phyloP scores from a whole-genome alignment of 805 yeast species.

The Kuraishia piskuri region DNA sequence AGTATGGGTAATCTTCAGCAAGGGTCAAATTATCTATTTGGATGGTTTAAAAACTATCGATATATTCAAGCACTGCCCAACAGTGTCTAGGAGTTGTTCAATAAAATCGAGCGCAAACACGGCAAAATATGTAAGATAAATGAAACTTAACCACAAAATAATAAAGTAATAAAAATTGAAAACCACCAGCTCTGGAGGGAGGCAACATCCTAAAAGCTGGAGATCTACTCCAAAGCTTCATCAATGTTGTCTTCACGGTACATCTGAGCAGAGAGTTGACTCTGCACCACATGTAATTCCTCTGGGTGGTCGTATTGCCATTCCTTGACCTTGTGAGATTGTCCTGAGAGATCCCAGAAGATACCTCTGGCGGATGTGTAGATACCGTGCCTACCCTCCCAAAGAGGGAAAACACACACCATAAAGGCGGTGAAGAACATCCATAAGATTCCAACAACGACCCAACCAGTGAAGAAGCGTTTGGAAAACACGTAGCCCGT shows the following conservation, averaged over 20 bases:
- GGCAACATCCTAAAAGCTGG: too few species aligned
- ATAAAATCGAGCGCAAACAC: neutral
- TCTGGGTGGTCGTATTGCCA: slow-evolving; percentile 78
- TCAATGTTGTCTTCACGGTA: slow-evolving; percentile 17
- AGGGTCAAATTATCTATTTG: too few species aligned
- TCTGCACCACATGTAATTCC: slow-evolving; percentile 61
- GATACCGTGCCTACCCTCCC: slow-evolving; percentile 66
- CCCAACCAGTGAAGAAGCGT: slow-evolving; percentile 83
- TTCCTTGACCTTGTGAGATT: slow-evolving; percentile 56
- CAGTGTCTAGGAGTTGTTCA: neutral
- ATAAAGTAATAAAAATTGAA: neutral
- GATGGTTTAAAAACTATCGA: too few species aligned
- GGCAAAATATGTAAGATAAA: too few species aligned
- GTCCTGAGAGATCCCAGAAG: slow-evolving; percentile 81
- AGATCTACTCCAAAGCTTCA: slow-evolving; percentile 2
- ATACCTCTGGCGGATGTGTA: slow-evolving; percentile 63
- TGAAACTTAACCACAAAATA: neutral
- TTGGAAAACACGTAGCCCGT: slow-evolving; percentile 65
- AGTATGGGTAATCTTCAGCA: too few species aligned
- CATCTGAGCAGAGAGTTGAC: slow-evolving; percentile 44
- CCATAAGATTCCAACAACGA: slow-evolving; percentile 77
- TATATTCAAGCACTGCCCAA: neutral
- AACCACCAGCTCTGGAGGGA: too few species aligned
- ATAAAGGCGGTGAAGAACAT: slow-evolving; percentile 55
- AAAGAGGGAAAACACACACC: slow-evolving; percentile 62